Percentiles rank a stretch among this genome's conserved stretches.
Conservation (phyloP, 2,329 filamentous ascomycete genomes). For the Aotearoamyces nothofagi region DNA sequence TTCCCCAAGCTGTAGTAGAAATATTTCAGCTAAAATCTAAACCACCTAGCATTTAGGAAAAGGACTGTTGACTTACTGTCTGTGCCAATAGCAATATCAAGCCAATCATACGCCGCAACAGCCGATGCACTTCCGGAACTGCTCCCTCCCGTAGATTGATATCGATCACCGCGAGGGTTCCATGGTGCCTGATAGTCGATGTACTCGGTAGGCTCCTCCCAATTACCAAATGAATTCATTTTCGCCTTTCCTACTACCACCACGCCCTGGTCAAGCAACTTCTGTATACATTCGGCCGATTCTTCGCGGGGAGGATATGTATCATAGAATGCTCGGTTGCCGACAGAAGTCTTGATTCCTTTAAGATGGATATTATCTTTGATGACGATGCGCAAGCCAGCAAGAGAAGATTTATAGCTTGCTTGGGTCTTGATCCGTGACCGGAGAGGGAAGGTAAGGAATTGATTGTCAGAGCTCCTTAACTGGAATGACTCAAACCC, state of each 20-base stretch:
- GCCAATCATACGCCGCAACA: slow-evolving; percentile 28
- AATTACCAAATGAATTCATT: slow-evolving; percentile 28
- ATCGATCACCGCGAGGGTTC: slow-evolving; percentile 30
- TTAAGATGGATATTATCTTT: slow-evolving; percentile 47
- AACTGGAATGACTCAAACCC: not conserved
- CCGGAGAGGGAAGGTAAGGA: not conserved
- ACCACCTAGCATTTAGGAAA: too few relatives aligned
- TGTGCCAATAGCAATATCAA: slow-evolving; percentile 32
- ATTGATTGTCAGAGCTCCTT: not conserved
- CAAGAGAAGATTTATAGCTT: too few relatives aligned
- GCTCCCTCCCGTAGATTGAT: slow-evolving; percentile 29
- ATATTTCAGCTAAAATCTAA: too few relatives aligned
- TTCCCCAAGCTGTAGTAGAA: not conserved
- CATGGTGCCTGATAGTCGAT: slow-evolving; percentile 24
- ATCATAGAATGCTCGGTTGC: slow-evolving; percentile 39
- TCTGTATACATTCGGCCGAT: slow-evolving; percentile 33
- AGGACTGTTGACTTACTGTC: slow-evolving; percentile 21
- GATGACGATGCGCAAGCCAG: slow-evolving; percentile 32
- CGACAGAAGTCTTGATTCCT: slow-evolving; percentile 37
- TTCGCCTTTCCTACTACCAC: slow-evolving; percentile 37
- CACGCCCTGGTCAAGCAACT: slow-evolving; percentile 42
- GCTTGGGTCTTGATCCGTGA: too few relatives aligned
- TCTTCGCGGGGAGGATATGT: slow-evolving; percentile 28
- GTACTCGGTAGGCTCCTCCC: slow-evolving; percentile 24
- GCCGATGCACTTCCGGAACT: slow-evolving; percentile 29